phyloP scores from a whole-genome alignment of 2,329 filamentous ascomycete species.

The Neonectria neomacrospora region DNA sequence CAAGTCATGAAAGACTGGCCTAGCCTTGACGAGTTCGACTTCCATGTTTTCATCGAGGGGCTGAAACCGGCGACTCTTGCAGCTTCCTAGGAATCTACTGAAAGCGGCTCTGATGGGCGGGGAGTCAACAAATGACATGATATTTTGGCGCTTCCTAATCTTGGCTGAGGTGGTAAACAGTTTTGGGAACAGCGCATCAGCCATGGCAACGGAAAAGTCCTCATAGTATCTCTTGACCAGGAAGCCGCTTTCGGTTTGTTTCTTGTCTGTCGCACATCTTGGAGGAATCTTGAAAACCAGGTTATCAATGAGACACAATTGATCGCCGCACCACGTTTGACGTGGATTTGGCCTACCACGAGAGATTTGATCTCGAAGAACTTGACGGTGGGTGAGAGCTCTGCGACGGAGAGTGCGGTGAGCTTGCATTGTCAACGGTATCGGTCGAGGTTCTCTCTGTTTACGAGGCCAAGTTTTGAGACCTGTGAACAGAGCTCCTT shows the following conservation, averaged over 20 bases:
- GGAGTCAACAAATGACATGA: constrained; percentile 42
- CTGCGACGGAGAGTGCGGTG: constrained; percentile 32
- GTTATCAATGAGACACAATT: constrained; percentile 25
- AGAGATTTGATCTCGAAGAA: constrained; percentile 31
- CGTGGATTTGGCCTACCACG: constrained; percentile 34
- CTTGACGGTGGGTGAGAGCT: constrained; percentile 6
- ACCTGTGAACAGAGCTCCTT: neutral
- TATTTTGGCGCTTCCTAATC: constrained; percentile 26
- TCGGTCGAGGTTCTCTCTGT: neutral
- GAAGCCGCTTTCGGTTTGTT: constrained; percentile 18
- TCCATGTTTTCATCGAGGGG: constrained; percentile 18
- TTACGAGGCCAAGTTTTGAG: neutral
- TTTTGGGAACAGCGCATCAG: constrained; percentile 26
- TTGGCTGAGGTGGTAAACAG: constrained; percentile 11
- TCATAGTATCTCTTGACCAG: constrained; percentile 30
- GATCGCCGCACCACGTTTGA: constrained; percentile 34
- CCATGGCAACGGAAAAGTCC: constrained; percentile 35
- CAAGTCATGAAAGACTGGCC: constrained; percentile 27
- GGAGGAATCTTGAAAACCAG: constrained; percentile 25
- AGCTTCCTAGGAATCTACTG: constrained; percentile 26
- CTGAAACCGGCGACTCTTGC: neutral
- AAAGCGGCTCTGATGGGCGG: constrained; percentile 43
- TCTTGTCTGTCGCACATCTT: constrained; percentile 15
- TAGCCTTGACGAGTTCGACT: constrained; percentile 19
- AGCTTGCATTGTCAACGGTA: constrained; percentile 2